Evolutionary conservation across 805 yeast genomes (phyloP).

Genomic region (Dipodascopsis uninucleata): DNA sequence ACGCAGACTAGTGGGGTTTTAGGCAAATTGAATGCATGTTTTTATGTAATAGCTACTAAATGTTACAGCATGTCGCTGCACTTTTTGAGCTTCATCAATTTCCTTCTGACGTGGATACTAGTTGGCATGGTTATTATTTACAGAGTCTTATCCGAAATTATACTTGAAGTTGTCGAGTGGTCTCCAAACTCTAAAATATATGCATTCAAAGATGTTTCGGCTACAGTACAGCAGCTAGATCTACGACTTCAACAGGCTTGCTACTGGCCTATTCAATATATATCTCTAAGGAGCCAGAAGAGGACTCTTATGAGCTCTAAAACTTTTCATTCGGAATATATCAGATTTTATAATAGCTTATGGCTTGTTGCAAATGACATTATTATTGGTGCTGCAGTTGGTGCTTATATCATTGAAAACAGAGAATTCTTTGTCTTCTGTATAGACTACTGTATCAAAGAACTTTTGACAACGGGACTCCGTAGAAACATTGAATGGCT

Average conservation of each 20-base stretch:
- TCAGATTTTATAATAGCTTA: conserved; percentile 73
- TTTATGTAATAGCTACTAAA: conserved; percentile 22
- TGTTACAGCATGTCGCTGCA: background rate
- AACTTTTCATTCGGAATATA: conserved; percentile 46
- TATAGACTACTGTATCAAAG: conserved; percentile 38
- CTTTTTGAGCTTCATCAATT: conserved; percentile 21
- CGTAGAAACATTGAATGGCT: conserved; percentile 60
- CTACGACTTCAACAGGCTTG: conserved; percentile 70
- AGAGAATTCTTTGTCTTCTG: conserved; percentile 32
- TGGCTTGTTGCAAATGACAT: conserved; percentile 87
- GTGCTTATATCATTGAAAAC: conserved; percentile 46
- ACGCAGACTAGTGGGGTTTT: conserved; percentile 1
- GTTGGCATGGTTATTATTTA: conserved; percentile 28
- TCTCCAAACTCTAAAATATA: conserved; percentile 20
- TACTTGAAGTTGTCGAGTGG: conserved; percentile 35
- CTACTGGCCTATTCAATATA: conserved; percentile 74
- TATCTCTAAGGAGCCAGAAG: conserved; percentile 47
- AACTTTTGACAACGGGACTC: conserved; percentile 46
- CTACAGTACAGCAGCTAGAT: conserved; percentile 74
- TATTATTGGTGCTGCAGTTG: conserved; percentile 63
- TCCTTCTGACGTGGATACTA: conserved; percentile 17
- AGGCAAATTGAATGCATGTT: conserved; percentile 30
- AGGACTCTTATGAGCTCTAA: conserved; percentile 41
- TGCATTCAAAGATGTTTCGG: conserved; percentile 45
- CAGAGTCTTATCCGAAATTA: conserved; percentile 34